A percentile compares a stretch with the other conserved stretches of the same genome.
phyloP scores from a whole-genome alignment of 148 eudicot genomes.

The Nyssa sinensis region DNA sequence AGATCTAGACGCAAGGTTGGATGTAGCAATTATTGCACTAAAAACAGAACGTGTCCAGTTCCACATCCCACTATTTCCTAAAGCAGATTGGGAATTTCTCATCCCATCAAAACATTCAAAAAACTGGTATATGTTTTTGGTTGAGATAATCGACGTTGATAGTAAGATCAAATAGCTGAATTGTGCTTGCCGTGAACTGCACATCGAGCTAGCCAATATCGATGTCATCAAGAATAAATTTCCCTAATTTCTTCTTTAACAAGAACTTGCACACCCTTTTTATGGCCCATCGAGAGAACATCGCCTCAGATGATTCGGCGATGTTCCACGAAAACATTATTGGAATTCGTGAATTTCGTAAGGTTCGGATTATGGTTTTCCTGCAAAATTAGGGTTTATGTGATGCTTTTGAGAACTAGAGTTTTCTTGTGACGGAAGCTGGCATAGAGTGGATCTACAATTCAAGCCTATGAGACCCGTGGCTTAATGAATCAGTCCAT shows the following conservation, averaged over 20 bases:
- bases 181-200: constrained; percentile 65
- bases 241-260: constrained; percentile 86
- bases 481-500: too few relatives aligned
- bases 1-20: constrained; percentile 94
- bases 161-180: constrained; percentile 78
- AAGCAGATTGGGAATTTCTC: constrained; percentile 72
- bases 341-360: neutral
- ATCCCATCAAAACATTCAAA: constrained; percentile 92
- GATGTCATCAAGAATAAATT: constrained; percentile 72
- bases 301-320: constrained; percentile 79
- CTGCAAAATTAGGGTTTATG: constrained; percentile 13
- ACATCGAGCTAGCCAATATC: constrained; percentile 91
- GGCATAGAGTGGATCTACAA: too few relatives aligned
- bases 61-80: constrained; percentile 97
- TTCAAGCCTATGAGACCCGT: too few relatives aligned
- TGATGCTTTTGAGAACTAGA: neutral
- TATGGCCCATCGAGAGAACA: constrained; percentile 68
- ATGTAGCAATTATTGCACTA: constrained; percentile 85
- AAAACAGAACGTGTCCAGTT: constrained; percentile 89
- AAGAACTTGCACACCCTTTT: constrained; percentile 71
- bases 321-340: constrained; percentile 72
- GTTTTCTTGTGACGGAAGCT: constrained; percentile 23
- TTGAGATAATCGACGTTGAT: constrained; percentile 81
- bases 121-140: constrained; percentile 80
- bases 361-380: neutral